phyloP scores from a whole-genome alignment of 1,284 basidiomycete genomes.

The Fomitopsis palustris region DNA sequence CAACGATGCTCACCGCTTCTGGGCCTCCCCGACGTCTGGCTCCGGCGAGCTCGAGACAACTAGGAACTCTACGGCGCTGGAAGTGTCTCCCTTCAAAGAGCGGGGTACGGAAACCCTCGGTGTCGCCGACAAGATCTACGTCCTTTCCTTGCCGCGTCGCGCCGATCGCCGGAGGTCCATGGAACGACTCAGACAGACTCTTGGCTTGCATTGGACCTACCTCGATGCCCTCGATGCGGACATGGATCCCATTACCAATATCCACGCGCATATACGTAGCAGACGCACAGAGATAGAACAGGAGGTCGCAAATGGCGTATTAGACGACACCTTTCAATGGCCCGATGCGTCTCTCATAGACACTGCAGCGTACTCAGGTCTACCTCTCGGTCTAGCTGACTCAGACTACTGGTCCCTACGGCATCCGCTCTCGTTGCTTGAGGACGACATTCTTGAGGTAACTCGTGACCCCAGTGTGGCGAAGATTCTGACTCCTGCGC shows the following conservation, averaged over 20 bases:
- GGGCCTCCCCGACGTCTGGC: background rate
- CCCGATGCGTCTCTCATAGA: constrained; percentile 36
- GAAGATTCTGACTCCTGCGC: background rate
- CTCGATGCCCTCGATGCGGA: constrained; percentile 43
- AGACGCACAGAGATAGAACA: constrained; percentile 25
- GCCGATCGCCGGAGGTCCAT: constrained; percentile 50
- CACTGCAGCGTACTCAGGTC: constrained; percentile 22
- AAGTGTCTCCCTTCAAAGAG: background rate
- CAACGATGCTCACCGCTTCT: background rate
- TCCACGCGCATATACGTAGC: constrained; percentile 39
- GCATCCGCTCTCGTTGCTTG: background rate
- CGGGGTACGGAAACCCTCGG: constrained; percentile 10
- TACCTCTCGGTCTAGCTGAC: constrained; percentile 28
- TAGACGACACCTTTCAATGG: constrained; percentile 33
- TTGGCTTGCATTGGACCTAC: constrained; percentile 51
- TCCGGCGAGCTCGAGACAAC: no score
- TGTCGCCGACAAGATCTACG: constrained; percentile 42
- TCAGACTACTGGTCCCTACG: constrained; percentile 30
- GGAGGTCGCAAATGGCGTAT: background rate
- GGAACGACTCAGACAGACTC: constrained; percentile 42
- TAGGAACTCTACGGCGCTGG: background rate
- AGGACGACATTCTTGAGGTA: background rate
- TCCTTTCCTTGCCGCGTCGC: constrained; percentile 55
- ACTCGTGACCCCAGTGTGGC: background rate
- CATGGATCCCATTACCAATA: constrained; percentile 33